Conservation (phyloP, 768 basidiomycete genomes). For the Termitomyces sp. region DNA sequence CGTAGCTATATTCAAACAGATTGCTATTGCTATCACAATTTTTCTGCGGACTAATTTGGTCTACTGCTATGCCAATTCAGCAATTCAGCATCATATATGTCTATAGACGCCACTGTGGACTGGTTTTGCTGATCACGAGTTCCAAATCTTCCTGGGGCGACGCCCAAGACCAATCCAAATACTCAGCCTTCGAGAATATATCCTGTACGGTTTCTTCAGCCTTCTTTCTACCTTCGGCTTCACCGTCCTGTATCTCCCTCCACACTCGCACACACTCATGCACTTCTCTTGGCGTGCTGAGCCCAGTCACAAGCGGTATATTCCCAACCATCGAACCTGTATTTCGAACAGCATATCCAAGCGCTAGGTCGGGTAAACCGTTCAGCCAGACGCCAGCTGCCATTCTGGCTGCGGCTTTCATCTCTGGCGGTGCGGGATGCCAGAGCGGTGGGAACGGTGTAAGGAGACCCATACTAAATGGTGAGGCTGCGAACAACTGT, state of each 20-base stretch:
- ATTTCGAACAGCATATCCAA: constrained; percentile 62
- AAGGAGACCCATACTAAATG: constrained; percentile 81
- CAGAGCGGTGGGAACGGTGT: constrained; percentile 52
- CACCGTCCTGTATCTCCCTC: constrained; percentile 48
- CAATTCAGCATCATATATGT: neutral
- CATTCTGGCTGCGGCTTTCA: constrained; percentile 38
- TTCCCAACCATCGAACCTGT: constrained; percentile 32
- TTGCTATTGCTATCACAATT: neutral
- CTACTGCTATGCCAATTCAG: neutral
- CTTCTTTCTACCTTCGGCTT: constrained; percentile 29
- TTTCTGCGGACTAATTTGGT: neutral
- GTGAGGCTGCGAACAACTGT: constrained; percentile 75
- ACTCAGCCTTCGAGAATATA: constrained; percentile 45
- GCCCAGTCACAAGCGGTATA: constrained; percentile 67
- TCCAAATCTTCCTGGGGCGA: constrained; percentile 34
- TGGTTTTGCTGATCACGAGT: neutral
- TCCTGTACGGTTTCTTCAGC: constrained; percentile 39
- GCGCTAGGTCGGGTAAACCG: constrained; percentile 60
- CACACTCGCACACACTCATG: constrained; percentile 68
- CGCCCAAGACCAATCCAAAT: constrained; percentile 70
- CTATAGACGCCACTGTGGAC: neutral
- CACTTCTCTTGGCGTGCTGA: constrained; percentile 68
- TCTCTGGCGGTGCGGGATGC: constrained; percentile 66
- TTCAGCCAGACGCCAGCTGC: constrained; percentile 37
- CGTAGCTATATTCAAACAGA: too few relatives aligned